Base-by-base conservation (phyloP, 139 green algal species). In the Parachlorella kessleri region DNA sequence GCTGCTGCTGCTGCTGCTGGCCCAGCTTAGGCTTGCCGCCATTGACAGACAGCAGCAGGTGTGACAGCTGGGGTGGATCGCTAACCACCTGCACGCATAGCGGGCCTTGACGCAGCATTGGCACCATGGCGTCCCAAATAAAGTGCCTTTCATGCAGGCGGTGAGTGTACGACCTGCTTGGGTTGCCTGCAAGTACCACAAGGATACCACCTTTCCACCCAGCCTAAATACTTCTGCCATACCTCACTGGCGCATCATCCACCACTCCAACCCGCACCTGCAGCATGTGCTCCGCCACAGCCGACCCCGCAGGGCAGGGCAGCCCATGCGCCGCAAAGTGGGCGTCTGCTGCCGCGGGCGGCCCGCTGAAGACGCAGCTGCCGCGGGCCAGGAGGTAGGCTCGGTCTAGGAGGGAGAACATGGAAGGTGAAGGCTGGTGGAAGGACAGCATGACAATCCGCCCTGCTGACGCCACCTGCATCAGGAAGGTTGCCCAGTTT, bases 401-500 rank as follows among this genome's bases (percentile, higher is more conserved):
- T 1, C 77, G 72, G 82, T 94, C 90, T 67, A 97, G 83, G 38
- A 85, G 63, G 4, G 35, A 68, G 68, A 95, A 94, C 59, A 96
- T 86, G n/a, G 73, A 77, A 1, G 86, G 88, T 0, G 85, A 92
- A 48, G 93, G 93, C 86, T 96, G 92, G 88, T 97, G 93, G 48
- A 96, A 79, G 6, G 90, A 92, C 9, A 91, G 63, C 40, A 94
- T 70, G n/a, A 97, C 92, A 40, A 94, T 90, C 38, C 90, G 86
- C 4, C 88, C 89, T 28, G 71, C 65, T 7, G 40, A 55, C 14
- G 85, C 88, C 23, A 92, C 81, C 67, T 78, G 55, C 65, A 41
- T 3, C 21, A 14, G 5, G 33, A 4, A 14, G 14, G 6, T 32
- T 33, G 55, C 14, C n/a, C 33, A 24, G n/a, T n/a, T n/a, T n/a